A percentile compares a stretch with the other conserved stretches of the same genome.
These are phyloP conservation scores for Euphorbia celastroides DNA, from an alignment of 441 rosid species.

Conservation along the genomic window DNA sequence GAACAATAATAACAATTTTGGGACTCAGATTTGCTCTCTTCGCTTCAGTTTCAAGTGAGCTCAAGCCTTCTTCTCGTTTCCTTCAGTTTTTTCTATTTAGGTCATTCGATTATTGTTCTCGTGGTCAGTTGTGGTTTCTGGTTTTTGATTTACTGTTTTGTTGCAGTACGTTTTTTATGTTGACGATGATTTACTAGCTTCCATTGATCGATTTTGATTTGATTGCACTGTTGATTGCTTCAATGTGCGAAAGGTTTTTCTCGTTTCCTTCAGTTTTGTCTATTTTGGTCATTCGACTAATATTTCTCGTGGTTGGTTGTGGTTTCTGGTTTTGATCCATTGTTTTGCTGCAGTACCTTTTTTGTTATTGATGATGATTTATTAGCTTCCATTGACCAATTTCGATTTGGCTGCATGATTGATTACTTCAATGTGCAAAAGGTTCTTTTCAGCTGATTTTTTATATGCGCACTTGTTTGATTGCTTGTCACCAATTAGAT, in stretches of 20 bases:
- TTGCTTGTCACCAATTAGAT: slow-evolving; percentile 11
- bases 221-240: not conserved
- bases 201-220: not conserved
- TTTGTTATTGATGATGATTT: not conserved
- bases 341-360: not conserved
- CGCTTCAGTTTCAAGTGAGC: not conserved
- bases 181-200: not conserved
- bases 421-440: slow-evolving; percentile 2
- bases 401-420: not conserved
- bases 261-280: not conserved
- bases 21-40: not conserved
- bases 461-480: not conserved
- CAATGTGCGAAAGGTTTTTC: not conserved
- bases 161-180: not conserved
- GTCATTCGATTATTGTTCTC: not conserved
- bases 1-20: not conserved
- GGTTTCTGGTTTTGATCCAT: not conserved
- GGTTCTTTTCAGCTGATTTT: not conserved
- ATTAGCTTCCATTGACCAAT: not conserved
- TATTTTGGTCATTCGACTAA: not conserved
- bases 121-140: not conserved
- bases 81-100: not conserved
- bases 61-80: not conserved
- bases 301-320: not conserved
- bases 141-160: not conserved